Percentiles rank a stretch among this genome's conserved stretches.
phyloP scores from a whole-genome alignment of 192 early-diverging fungal species.

The Gonapodya prolifera region DNA sequence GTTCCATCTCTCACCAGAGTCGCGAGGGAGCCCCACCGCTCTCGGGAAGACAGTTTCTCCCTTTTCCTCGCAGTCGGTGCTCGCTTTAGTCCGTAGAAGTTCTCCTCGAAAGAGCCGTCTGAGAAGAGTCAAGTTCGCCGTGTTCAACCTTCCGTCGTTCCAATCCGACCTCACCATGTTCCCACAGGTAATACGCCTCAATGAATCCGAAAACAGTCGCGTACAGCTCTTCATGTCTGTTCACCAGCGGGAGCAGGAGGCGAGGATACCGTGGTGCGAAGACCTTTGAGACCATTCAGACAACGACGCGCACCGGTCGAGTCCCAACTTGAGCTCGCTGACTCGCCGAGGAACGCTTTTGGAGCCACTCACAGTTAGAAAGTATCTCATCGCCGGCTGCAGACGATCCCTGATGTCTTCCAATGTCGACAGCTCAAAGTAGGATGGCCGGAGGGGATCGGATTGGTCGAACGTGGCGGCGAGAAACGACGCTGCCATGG shows the following conservation, averaged over 20 bases:
- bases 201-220: slow-evolving; percentile 64
- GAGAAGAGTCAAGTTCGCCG: background rate
- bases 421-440: slow-evolving; percentile 84
- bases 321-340: background rate
- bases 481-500: too few relatives aligned
- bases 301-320: too few relatives aligned
- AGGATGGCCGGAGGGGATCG: slow-evolving; percentile 64
- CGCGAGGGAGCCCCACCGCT: slow-evolving; percentile 24
- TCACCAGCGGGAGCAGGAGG: slow-evolving; percentile 52
- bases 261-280: slow-evolving; percentile 84
- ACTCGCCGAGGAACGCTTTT: slow-evolving; percentile 2
- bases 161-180: slow-evolving; percentile 42
- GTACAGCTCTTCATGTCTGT: slow-evolving; percentile 73
- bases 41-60: slow-evolving; percentile 21
- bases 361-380: slow-evolving; percentile 49
- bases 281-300: too few relatives aligned
- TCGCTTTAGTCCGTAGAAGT: slow-evolving; percentile 82
- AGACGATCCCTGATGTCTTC: slow-evolving; percentile 70
- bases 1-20: slow-evolving; percentile 48
- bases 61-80: slow-evolving; percentile 27
- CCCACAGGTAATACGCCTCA: slow-evolving; percentile 71
- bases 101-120: slow-evolving; percentile 77
- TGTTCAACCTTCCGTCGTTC: slow-evolving; percentile 1
- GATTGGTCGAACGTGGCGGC: too few relatives aligned
- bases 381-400: slow-evolving; percentile 72